Evolutionary conservation across 73 alveolate genomes (phyloP), one percentile per base, ranked within the genome.

Genomic region (Diophrys sp.): DNA sequence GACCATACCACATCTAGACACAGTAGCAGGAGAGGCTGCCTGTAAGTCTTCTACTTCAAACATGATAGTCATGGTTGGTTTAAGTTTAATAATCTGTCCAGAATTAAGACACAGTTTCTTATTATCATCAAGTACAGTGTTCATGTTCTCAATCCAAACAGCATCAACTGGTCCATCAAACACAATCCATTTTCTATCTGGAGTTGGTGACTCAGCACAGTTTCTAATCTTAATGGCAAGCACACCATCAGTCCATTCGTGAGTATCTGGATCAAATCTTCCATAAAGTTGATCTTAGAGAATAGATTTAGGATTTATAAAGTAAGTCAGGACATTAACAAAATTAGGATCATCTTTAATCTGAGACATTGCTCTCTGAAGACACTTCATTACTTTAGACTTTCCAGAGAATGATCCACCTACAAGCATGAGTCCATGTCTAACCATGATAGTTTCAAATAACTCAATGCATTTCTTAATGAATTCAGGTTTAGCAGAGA

Each of bases 361-460:
- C 8, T 78, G 54, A 56, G 95, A 79, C 71, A 87, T 82, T 31
- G 97, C 97, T 79, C 84, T 89, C 68, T 86, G 84, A 29, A 97
- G 91, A 0, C 96, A 89, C 75, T 88, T 75, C 44, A 97, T 90
- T 23, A 97, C 99, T 68, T 83, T 75, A 33, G 98, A 81, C 83
- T 97, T 97, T 26, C 99, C 98, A 79, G 97, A 89, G 80, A 89
- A 94, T 2, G 99, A 96, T 82, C 85, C 82, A 56, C 99, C 99
- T 11, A 95, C 98, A 18, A 97, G 96, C 99, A 98, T 98, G 71
- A 98, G 90, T 28, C 99, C 99, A 86, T 98, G 99, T 75, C 99
- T 90, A n/a, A 98, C 99, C 79, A 95, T 87, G 80, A 97, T 92
- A 18, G 99, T 97, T 82, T 98, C 99, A 77, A 87, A 96, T 70